Conservation (phyloP, 768 basidiomycete species). For the Boletus vinaceobasis region DNA sequence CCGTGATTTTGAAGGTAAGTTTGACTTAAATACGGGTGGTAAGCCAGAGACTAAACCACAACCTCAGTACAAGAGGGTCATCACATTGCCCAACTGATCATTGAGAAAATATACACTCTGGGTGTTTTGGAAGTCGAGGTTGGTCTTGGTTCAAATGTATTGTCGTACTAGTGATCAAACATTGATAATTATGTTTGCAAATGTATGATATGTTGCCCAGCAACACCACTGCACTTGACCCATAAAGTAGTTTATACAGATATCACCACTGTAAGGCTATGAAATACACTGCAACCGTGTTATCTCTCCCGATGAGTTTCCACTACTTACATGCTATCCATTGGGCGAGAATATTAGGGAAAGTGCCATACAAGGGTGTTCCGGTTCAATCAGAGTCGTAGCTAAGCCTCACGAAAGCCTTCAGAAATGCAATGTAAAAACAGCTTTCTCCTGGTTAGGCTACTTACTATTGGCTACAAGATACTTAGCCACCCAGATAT, state of each 20-base stretch:
- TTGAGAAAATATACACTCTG: conserved; percentile 87
- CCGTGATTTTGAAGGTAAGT: conserved; percentile 78
- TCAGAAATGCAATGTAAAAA: too few species aligned
- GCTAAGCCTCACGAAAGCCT: too few species aligned
- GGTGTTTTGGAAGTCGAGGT: conserved; percentile 85
- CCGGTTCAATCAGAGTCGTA: too few species aligned
- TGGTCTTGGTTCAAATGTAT: conserved; percentile 7
- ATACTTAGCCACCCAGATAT: too few species aligned
- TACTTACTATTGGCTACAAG: too few species aligned
- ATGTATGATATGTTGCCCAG: conserved; percentile 4
- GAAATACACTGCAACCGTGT: conserved; percentile 4
- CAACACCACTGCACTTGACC: neutral
- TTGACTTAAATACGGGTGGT: neutral
- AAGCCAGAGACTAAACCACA: neutral
- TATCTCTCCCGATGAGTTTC: conserved; percentile 39
- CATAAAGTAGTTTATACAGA: neutral
- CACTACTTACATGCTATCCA: conserved; percentile 58
- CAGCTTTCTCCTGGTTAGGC: too few species aligned
- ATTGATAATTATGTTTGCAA: too few species aligned
- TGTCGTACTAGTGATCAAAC: neutral
- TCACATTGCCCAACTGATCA: conserved; percentile 91
- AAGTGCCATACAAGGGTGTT: too few species aligned
- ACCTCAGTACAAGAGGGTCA: conserved; percentile 83
- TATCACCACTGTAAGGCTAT: neutral
- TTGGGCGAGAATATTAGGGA: too few species aligned